Conservation (phyloP, 23 red algal species). For the Gracilaria vermiculophylla region DNA sequence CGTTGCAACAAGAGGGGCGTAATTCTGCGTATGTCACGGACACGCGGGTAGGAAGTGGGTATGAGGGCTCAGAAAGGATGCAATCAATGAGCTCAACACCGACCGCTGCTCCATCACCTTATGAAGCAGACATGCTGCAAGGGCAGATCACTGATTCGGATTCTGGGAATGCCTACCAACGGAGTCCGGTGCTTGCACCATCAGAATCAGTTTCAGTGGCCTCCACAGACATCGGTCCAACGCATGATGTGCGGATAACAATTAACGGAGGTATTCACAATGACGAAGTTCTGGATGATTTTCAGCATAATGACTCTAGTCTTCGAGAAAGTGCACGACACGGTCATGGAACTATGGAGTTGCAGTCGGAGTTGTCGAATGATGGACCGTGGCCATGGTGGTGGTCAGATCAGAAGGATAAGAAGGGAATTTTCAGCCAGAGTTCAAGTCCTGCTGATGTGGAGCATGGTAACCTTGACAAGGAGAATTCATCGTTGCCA, state of each 20-base stretch:
- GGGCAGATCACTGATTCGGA: conserved; percentile 5
- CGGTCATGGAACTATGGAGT: background rate
- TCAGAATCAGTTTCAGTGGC: background rate
- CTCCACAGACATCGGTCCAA: background rate
- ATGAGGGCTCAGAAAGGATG: background rate
- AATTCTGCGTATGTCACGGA: background rate
- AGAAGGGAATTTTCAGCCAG: background rate
- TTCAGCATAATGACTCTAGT: background rate
- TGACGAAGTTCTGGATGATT: conserved; percentile 6
- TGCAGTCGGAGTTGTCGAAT: conserved; percentile 32
- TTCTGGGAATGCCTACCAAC: conserved; percentile 12
- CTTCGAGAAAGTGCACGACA: conserved; percentile 17
- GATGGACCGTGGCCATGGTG: conserved; percentile 55
- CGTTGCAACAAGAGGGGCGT: background rate
- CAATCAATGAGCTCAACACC: conserved; percentile 41
- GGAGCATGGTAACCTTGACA: background rate
- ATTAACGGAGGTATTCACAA: background rate
- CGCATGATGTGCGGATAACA: too few species aligned
- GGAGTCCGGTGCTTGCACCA: background rate
- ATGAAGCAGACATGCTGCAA: conserved; percentile 29
- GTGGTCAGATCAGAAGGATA: conserved; percentile 43
- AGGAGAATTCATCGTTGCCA: conserved; percentile 17
- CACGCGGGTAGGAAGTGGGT: background rate
- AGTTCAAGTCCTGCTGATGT: background rate
- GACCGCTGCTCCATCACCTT: conserved; percentile 40